Percentiles rank a stretch among this genome's conserved stretches.
phyloP scores from a whole-genome alignment of 2,329 filamentous ascomycete genomes.

The Macrophomina pseudophaseolina region DNA sequence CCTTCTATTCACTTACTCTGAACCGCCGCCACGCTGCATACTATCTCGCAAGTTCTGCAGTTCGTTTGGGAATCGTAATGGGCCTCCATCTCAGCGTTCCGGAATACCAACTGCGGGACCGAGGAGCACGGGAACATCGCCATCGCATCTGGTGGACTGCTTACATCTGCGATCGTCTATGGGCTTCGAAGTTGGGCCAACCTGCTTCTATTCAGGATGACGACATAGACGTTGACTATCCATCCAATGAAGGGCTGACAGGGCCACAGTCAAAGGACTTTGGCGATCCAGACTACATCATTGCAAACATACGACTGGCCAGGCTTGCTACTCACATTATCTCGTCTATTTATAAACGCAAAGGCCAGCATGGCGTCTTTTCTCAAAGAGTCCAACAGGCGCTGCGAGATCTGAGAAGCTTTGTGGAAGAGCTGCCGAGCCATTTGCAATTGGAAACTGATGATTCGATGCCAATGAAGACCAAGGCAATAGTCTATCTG shows the following conservation, averaged over 20 bases:
- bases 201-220: constrained; percentile 41
- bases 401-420: constrained; percentile 43
- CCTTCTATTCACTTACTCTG: constrained; percentile 51
- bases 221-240: constrained; percentile 50
- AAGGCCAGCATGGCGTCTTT: constrained; percentile 37
- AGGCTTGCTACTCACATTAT: constrained; percentile 37
- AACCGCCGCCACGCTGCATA: constrained; percentile 55
- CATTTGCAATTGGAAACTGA: constrained; percentile 41
- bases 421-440: constrained; percentile 43
- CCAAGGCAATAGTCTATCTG: constrained; percentile 40
- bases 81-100: constrained; percentile 50
- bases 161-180: constrained; percentile 42
- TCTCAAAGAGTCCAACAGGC: constrained; percentile 45
- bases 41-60: constrained; percentile 50
- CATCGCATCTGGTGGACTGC: constrained; percentile 44
- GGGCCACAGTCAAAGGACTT: constrained; percentile 34
- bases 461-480: constrained; percentile 27
- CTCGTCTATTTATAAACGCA: constrained; percentile 37
- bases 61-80: constrained; percentile 52
- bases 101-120: constrained; percentile 49
- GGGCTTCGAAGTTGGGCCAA: constrained; percentile 41
- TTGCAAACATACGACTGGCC: constrained; percentile 48
- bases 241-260: constrained; percentile 43
- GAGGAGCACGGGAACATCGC: constrained; percentile 38
- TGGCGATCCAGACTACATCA: constrained; percentile 46